phyloP scores from a whole-genome alignment of 495 filamentous ascomycete species.

The Usnea hakonensis region DNA sequence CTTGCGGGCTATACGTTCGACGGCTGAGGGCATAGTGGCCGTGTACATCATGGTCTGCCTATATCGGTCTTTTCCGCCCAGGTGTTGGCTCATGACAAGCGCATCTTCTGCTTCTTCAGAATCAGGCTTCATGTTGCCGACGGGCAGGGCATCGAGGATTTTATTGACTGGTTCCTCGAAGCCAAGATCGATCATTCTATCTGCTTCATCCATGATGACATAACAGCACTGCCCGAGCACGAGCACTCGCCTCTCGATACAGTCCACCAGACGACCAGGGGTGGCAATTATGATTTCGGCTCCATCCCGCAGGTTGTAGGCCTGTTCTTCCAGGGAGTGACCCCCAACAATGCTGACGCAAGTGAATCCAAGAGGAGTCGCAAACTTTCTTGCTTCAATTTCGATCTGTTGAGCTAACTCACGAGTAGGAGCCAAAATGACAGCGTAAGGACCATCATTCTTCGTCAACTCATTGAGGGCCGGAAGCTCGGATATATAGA shows the following conservation, averaged over 20 bases:
- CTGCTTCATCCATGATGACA: conserved; percentile 97
- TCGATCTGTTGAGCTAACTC: conserved; percentile 98
- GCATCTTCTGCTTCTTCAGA: conserved; percentile 89
- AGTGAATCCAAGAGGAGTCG: conserved; percentile 82
- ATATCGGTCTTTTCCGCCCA: conserved; percentile 80
- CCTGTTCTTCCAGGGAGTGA: conserved; percentile 91
- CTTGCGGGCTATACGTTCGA: conserved; percentile 93
- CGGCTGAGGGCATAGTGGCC: conserved; percentile 89
- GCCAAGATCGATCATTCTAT: conserved; percentile 98
- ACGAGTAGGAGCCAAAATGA: conserved; percentile 95
- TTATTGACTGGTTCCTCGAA: conserved; percentile 98
- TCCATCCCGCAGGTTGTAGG: conserved; percentile 85
- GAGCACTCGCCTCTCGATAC: conserved; percentile 84
- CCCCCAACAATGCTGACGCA: conserved; percentile 97
- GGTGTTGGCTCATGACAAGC: conserved; percentile 69
- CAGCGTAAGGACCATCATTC: conserved; percentile 92
- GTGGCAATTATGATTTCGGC: conserved; percentile 99
- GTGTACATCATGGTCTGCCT: conserved; percentile 99
- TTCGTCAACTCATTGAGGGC: conserved; percentile 79
- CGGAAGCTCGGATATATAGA: conserved; percentile 91
- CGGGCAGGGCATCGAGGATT: conserved; percentile 94
- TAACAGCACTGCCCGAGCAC: conserved; percentile 96
- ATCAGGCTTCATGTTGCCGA: conserved; percentile 92
- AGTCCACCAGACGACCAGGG: conserved; percentile 93
- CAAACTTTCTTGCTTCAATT: conserved; percentile 88